A percentile compares a stretch with the other conserved stretches of the same genome.
phyloP scores from a whole-genome alignment of 1,284 basidiomycete genomes.

The Sporisorium sorghi region DNA sequence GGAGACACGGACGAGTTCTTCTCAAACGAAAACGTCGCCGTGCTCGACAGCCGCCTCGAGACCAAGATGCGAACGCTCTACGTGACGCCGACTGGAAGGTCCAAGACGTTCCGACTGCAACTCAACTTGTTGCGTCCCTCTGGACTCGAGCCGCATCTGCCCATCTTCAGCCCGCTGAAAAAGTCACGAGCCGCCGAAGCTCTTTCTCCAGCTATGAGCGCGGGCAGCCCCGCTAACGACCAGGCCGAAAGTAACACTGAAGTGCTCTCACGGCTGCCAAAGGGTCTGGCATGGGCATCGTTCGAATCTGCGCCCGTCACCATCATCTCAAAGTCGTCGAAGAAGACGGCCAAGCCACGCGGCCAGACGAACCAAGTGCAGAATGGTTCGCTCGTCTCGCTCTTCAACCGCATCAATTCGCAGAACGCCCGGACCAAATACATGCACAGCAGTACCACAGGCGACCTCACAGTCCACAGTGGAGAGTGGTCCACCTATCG shows the following conservation, averaged over 20 bases:
- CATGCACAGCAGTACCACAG: conserved; percentile 76
- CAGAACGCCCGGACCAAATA: conserved; percentile 97
- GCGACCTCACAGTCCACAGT: conserved; percentile 85
- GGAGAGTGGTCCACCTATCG: conserved; percentile 92
- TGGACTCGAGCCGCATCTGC: conserved; percentile 40
- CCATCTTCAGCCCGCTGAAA: conserved; percentile 49
- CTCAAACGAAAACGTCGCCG: conserved; percentile 53
- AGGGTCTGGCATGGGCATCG: conserved; percentile 77
- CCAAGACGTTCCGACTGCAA: conserved; percentile 86
- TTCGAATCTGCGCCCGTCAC: conserved; percentile 91
- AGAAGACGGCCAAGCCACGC: conserved; percentile 94
- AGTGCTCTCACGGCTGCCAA: conserved; percentile 37
- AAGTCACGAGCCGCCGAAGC: conserved; percentile 36
- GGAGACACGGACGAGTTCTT: conserved; percentile 81
- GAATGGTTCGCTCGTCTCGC: conserved; percentile 86
- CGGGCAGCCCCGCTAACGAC: conserved; percentile 24
- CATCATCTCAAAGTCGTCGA: conserved; percentile 95
- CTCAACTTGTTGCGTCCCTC: conserved; percentile 70
- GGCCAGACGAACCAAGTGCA: conserved; percentile 92
- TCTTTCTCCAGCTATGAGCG: conserved; percentile 27
- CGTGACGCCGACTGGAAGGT: conserved; percentile 86
- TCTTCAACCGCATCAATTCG: conserved; percentile 96
- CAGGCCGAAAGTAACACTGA: conserved; percentile 22
- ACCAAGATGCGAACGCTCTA: conserved; percentile 90
- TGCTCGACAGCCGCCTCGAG: conserved; percentile 74